Evolutionary conservation across 2,329 filamentous ascomycete genomes (phyloP).

Genomic region (Raffaelea deltoideospora): DNA sequence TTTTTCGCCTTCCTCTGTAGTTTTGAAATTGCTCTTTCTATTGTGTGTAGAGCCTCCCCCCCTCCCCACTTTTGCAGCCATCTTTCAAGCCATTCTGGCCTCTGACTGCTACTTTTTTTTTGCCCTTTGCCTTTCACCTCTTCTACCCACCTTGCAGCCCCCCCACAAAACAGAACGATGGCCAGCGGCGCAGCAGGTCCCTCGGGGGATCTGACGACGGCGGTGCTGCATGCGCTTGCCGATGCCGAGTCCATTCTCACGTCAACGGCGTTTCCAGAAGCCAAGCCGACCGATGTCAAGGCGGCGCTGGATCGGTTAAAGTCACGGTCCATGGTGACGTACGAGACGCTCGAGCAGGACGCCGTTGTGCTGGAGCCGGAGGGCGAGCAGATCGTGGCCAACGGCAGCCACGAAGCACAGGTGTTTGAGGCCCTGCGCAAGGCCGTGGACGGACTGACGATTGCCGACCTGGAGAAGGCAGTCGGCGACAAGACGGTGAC

Average conservation of each 20-base stretch:
- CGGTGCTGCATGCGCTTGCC: constrained; percentile 52
- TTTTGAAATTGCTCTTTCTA: too few species aligned
- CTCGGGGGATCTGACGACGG: constrained; percentile 41
- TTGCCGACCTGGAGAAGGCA: constrained; percentile 53
- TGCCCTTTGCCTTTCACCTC: too few species aligned
- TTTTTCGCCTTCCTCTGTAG: too few species aligned
- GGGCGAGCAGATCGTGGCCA: constrained; percentile 53
- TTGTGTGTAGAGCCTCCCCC: too few species aligned
- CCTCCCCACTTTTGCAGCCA: too few species aligned
- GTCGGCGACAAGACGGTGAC: constrained; percentile 60
- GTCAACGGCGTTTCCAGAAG: constrained; percentile 51
- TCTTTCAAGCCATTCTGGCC: too few species aligned
- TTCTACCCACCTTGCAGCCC: not conserved
- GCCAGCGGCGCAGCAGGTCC: constrained; percentile 13
- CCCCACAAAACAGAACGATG: too few species aligned
- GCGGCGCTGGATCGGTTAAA: constrained; percentile 73
- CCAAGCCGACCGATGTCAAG: constrained; percentile 58
- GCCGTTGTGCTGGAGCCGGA: constrained; percentile 62
- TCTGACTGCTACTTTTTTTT: too few species aligned
- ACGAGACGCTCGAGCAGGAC: constrained; percentile 70
- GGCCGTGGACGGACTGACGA: constrained; percentile 65
- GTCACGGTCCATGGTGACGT: constrained; percentile 74
- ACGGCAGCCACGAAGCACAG: constrained; percentile 70
- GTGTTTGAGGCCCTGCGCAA: constrained; percentile 61
- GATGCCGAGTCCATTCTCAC: constrained; percentile 51